Evolutionary conservation across 2,329 filamentous ascomycete species (phyloP), one percentile per base, ranked within the genome.

Genomic region (Alternaria infectoria): DNA sequence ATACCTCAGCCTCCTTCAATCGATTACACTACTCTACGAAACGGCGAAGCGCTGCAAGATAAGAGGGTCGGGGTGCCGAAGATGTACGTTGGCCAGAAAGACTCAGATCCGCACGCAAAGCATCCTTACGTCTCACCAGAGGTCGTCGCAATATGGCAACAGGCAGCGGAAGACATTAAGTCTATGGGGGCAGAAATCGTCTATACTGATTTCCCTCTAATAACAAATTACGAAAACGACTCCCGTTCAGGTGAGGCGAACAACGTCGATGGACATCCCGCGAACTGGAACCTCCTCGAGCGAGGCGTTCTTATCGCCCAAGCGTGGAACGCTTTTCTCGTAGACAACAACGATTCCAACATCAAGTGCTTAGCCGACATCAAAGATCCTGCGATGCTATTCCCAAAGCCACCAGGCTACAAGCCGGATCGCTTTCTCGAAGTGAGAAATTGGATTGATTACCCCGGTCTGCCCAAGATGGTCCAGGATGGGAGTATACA

Each of bases 281-380:
- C 79, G 2, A 78, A 81, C 59, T 86, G 84, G 84, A 81, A 83
- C 43, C 73, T 70, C 52, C 79, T 81, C 25, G 85, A 86, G 66
- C 79, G 84, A 59, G 79, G 83, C 19, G 74, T 81, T n/a, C 75
- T 86, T 1, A 82, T 86, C 3, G 83, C 85, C 2, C 82, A 83
- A 65, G 81, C 82, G 0, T 87, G 86, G 85, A 81, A 87, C 59
- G 81, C 84, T 47, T 87, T 87, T 56, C 76, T 87, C 3, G 64
- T 68, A 3, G 62, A 73, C 2, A 85, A 85, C 62, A 73, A 72
- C 8, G 83, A 85, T 19, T 49, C 75, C 0, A 79, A 77, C 1
- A 74, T 81, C 36, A 69, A 79, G 2, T 75, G 74, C 32, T 74
- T 86, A 4, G 67, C 73, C 0, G 71, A 73, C 9, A 81, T 86